phyloP scores from a whole-genome alignment of 2,329 filamentous ascomycete genomes.

The Helotiales sp. region DNA sequence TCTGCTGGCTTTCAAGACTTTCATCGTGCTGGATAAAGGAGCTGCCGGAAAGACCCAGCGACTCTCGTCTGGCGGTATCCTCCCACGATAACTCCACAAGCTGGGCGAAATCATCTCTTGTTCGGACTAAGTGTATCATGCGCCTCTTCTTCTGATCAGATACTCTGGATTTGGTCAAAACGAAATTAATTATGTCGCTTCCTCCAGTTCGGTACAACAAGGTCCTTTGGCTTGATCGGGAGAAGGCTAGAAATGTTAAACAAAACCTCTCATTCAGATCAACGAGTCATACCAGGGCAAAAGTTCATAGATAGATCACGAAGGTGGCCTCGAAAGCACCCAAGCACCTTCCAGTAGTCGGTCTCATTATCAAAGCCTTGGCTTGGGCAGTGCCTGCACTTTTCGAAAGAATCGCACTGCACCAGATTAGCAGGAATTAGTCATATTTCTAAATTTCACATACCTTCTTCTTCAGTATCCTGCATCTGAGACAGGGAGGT shows the following conservation, averaged over 20 bases:
- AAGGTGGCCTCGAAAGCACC: conserved; percentile 30
- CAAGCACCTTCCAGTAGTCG: conserved; percentile 37
- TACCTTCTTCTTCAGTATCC: conserved; percentile 20
- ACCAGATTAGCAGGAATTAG: background rate
- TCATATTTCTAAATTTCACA: background rate
- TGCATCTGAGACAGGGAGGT: conserved; percentile 18
- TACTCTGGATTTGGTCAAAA: conserved; percentile 30
- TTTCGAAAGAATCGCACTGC: conserved; percentile 27
- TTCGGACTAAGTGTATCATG: conserved; percentile 27
- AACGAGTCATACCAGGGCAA: conserved; percentile 24
- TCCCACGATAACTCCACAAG: conserved; percentile 27
- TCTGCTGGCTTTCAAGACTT: background rate
- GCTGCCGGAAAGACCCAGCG: conserved; percentile 18
- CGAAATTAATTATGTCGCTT: conserved; percentile 27
- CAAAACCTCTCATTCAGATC: background rate
- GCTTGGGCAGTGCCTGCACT: conserved; percentile 30
- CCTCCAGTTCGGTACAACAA: conserved; percentile 18
- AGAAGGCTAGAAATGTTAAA: conserved; percentile 22
- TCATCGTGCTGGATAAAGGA: background rate
- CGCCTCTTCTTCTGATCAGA: conserved; percentile 29
- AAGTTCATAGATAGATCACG: conserved; percentile 25
- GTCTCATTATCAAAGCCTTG: conserved; percentile 30
- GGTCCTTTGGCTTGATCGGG: conserved; percentile 22
- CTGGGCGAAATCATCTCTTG: conserved; percentile 22
- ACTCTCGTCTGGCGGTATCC: conserved; percentile 13